Base-by-base conservation (phyloP, 148 eudicot species). In the Vaccinium darrowii region DNA sequence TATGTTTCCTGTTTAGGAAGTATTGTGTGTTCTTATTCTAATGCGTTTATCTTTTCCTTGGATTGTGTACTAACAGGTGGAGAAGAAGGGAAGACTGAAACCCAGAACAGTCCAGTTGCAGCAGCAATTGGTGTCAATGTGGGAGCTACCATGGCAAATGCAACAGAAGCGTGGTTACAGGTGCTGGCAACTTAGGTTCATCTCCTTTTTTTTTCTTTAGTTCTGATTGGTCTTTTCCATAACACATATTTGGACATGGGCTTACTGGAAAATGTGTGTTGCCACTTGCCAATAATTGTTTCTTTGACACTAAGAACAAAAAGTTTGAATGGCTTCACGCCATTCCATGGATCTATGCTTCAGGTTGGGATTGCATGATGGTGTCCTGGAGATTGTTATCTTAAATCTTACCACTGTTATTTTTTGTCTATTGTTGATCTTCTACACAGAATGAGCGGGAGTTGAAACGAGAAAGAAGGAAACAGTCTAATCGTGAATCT, bases 401-500 rank as follows among this genome's bases (percentile, higher is more conserved):
- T 47, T 78, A 63, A 52, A 33, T 63, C 80, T 81, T 21, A 74
- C 72, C 43, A 12, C 8, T 74, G 36, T 7, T 65, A 8, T 15
- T 23, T 63, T 67, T 12, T 67, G 0, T 67, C 11, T 8, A 23
- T 25, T 53, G 13, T 8, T 8, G 5, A 49, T 76, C 15, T 77
- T n/a, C 27, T 71, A 65, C n/a, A 76, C 89, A 97, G 99, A 92
- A 93, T 78, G 98, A 95, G 81, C 89, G 91, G 56, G 99, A 95
- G 86, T 84, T 97, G 87, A 97, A 97, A 88, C 89, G 94, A 43
- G 98, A 97, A 88, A 93, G 92, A 88, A 90, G 98, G 87, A 95
- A 95, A 85, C 98, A 94, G 87, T 95, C 98, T 53, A 96, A 96
- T 86, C 92, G 99, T 23, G 98, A 94, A 90, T 96, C 98, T 88